Base-by-base conservation (phyloP, 108 stramenopile genomes). In the Pseudonitzschia multistriata region DNA sequence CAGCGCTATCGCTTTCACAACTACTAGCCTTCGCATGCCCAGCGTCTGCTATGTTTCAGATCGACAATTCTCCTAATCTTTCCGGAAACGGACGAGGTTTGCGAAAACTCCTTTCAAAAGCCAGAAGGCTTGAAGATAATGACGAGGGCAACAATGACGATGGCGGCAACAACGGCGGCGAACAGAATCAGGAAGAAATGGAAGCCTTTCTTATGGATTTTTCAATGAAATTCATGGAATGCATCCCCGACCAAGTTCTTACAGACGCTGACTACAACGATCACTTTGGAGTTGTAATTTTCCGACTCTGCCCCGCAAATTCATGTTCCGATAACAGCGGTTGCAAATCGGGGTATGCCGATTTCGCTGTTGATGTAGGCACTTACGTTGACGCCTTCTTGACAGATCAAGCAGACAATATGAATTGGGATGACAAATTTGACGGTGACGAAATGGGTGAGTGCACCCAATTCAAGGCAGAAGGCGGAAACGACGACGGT, bases 361-460 rank as follows among this genome's bases (percentile, higher is more conserved):
- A 80, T 65, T 74, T 71, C 21, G 79, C 67, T n/a, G 74, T 80
- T 30, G 62, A 55, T 42, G 25, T 80, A 15, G 42, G 50, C 0
- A 73, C 79, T 33, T 80, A 55, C 65, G 74, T 80, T 50, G 17
- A 68, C 36, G 69, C 70, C 42, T 74, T 63, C 63, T 28, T 80
- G 47, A 30, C 68, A 22, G 80, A 81, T 31, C 78, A 79, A 49
- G 49, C 39, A 34, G 81, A 73, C 68, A 76, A 81, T 37, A 73
- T 79, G 72, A 54, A 79, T 33, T 69, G 68, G 60, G 76, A 72
- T n/a, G 76, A 78, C 48, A 19, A 78, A 15, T 74, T 78, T 66
- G 68, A 77, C 19, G 57, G 56, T 24, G 68, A 66, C 24, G 49
- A 72, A 2, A 71, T 70, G 31, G 73, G 72, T n/a, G 37, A 78